Evolutionary conservation across 257 asterid species (phyloP), one percentile per base, ranked within the genome.

Genomic region (Jacaranda mimosifolia): DNA sequence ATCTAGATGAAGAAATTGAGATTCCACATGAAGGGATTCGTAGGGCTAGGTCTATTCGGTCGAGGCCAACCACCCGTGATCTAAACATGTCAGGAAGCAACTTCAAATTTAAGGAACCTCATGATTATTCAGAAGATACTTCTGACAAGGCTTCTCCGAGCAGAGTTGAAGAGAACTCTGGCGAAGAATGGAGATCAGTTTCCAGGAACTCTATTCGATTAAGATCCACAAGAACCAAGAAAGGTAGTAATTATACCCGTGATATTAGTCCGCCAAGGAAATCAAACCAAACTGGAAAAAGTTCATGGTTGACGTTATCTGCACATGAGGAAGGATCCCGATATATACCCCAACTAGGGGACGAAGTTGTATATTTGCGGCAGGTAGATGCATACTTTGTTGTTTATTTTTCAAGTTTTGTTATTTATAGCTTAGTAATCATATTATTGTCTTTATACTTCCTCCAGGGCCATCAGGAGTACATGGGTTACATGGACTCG

Each of bases 381-480:
- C 98, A 95, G 98, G 98, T 95, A 81, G 17, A 63, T 74, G 21
- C 51, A 19, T 43, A 26, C 77, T 38, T 69, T 15, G 64, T 59
- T 51, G 59, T 79, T 42, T 6, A 42, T 42, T n/a, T 60, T 46
- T 57, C 48, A 42, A 36, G 39, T 83, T 71, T 48, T n/a, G 9
- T 18, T 40, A 17, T 74, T 36, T 70, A 17, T 58, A 15, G 13
- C 35, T 78, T 51, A 4, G 40, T 68, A 9, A 74, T 68, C n/a
- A 73, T 67, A 57, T 75, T n/a, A 19, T 53, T 56, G n/a, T 75
- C 60, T 69, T 83, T 63, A 35, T 64, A 32, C 74, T 75, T 78
- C 64, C 70, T 81, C 70, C 90, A 95, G 99, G 99, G 99, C 52
- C 99, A 95, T 82, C 88, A 90, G 79, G 99, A 90, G 88, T 95